Evolutionary conservation across 2,329 filamentous ascomycete species (phyloP).

Genomic region (Trichoderma koningii): DNA sequence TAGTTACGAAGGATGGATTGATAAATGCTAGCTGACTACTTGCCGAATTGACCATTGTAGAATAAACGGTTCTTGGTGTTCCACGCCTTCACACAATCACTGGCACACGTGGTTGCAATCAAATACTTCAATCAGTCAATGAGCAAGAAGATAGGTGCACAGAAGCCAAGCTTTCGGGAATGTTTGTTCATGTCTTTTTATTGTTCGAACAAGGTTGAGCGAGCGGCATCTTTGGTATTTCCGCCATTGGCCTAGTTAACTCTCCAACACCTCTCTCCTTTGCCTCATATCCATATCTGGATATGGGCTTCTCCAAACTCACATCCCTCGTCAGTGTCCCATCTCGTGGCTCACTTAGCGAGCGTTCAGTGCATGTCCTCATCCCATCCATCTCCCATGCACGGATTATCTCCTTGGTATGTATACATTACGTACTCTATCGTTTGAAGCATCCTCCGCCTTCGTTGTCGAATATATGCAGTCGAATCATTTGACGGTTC

Average conservation of each 20-base stretch:
- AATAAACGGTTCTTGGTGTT: not conserved
- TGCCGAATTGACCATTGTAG: too few relatives aligned
- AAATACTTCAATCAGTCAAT: not conserved
- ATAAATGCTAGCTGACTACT: too few relatives aligned
- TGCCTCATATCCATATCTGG: not conserved
- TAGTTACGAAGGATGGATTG: too few relatives aligned
- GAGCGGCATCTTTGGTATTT: slow-evolving; percentile 45
- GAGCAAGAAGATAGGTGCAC: not conserved
- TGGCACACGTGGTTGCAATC: not conserved
- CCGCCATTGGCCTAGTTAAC: slow-evolving; percentile 36
- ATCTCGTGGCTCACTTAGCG: slow-evolving; percentile 38
- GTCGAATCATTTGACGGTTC: slow-evolving; percentile 30
- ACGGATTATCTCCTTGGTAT: slow-evolving; percentile 42
- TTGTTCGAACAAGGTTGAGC: slow-evolving; percentile 38
- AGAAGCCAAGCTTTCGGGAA: slow-evolving; percentile 1
- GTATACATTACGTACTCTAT: slow-evolving; percentile 48
- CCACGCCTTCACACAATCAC: not conserved
- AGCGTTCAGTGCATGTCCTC: slow-evolving; percentile 39
- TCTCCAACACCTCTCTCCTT: slow-evolving; percentile 22
- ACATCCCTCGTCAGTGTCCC: slow-evolving; percentile 27
- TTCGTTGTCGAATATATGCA: slow-evolving; percentile 37
- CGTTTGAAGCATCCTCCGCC: slow-evolving; percentile 33
- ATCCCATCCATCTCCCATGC: slow-evolving; percentile 35
- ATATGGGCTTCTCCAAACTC: not conserved
- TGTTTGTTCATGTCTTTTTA: slow-evolving; percentile 30